Conservation (phyloP, 2,329 filamentous ascomycete genomes). For the Dichotomopilus funicola region DNA sequence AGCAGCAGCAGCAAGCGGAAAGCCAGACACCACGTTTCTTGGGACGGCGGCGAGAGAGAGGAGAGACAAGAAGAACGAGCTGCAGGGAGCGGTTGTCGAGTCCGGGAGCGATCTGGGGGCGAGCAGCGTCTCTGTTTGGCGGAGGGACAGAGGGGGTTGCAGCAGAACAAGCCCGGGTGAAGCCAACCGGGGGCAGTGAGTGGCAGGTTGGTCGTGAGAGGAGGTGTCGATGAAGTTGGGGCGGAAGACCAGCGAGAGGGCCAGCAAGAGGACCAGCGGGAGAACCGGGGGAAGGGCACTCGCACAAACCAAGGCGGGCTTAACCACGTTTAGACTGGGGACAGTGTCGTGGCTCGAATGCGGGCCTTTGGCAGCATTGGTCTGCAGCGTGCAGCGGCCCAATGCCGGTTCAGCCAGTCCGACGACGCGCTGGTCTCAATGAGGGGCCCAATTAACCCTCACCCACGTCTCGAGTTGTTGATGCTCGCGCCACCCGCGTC, state of each 20-base stretch:
- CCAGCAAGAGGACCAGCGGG: not conserved
- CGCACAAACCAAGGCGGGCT: slow-evolving; percentile 25
- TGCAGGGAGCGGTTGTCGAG: slow-evolving; percentile 13
- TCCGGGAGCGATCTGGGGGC: slow-evolving; percentile 15
- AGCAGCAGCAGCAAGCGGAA: too few relatives aligned
- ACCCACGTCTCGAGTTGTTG: slow-evolving; percentile 15
- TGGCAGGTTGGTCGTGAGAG: slow-evolving; percentile 2
- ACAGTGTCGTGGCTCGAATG: slow-evolving; percentile 38
- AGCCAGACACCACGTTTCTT: slow-evolving; percentile 1
- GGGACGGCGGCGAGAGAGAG: not conserved
- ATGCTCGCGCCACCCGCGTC: slow-evolving; percentile 12
- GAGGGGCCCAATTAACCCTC: slow-evolving; percentile 23
- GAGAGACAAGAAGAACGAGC: slow-evolving; percentile 1
- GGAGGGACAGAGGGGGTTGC: slow-evolving; percentile 17
- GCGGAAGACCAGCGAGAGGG: slow-evolving; percentile 4
- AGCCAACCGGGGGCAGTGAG: not conserved
- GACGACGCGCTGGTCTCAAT: slow-evolving; percentile 19
- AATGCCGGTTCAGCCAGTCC: slow-evolving; percentile 26
- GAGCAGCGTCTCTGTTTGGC: slow-evolving; percentile 23
- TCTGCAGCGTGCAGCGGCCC: slow-evolving; percentile 30
- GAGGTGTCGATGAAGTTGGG: slow-evolving; percentile 20
- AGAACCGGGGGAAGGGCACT: slow-evolving; percentile 13
- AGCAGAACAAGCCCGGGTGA: slow-evolving; percentile 10
- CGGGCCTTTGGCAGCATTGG: slow-evolving; percentile 28
- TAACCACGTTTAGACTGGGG: slow-evolving; percentile 31